These are phyloP conservation scores for Fimicolochytrium jonesii DNA, from an alignment of 192 early-diverging fungal species.

Conservation along the genomic window DNA sequence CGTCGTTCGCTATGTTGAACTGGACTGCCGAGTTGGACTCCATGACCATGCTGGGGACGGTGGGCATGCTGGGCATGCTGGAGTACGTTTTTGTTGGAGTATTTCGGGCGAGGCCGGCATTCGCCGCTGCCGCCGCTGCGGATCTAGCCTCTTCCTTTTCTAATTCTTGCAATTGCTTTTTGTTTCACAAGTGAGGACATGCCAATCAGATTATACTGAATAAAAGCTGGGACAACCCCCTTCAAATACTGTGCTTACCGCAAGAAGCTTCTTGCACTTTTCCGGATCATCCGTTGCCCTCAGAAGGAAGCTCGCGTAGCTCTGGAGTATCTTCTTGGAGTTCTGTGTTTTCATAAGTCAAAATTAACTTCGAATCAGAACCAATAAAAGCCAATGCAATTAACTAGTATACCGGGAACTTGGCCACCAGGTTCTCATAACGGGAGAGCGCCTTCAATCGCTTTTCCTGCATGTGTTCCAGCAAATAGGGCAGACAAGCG, in stretches of 20 bases:
- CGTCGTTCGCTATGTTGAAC: background rate
- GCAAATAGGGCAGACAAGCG: slow-evolving; percentile 14
- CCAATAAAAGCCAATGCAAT: background rate
- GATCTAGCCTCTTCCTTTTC: background rate
- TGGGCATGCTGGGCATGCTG: no score
- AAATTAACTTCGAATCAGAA: background rate
- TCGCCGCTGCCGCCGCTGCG: background rate
- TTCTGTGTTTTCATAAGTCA: background rate
- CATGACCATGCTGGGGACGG: no score
- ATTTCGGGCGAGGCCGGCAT: background rate
- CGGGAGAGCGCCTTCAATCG: background rate
- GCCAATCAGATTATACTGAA: no score
- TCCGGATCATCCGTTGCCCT: slow-evolving; percentile 10
- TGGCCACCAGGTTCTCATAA: slow-evolving; percentile 1
- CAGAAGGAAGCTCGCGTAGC: slow-evolving; percentile 7
- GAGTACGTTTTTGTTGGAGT: background rate
- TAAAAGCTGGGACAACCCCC: background rate
- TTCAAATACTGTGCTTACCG: background rate
- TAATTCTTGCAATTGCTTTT: no score
- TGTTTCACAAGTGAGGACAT: no score
- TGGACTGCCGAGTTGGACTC: no score
- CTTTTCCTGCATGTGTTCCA: slow-evolving; percentile 8
- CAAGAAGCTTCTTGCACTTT: background rate
- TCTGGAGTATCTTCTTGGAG: slow-evolving; percentile 4
- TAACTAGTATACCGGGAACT: slow-evolving; percentile 12